phyloP scores from a whole-genome alignment of 129 eudicot genomes.

The Logfia minima region DNA sequence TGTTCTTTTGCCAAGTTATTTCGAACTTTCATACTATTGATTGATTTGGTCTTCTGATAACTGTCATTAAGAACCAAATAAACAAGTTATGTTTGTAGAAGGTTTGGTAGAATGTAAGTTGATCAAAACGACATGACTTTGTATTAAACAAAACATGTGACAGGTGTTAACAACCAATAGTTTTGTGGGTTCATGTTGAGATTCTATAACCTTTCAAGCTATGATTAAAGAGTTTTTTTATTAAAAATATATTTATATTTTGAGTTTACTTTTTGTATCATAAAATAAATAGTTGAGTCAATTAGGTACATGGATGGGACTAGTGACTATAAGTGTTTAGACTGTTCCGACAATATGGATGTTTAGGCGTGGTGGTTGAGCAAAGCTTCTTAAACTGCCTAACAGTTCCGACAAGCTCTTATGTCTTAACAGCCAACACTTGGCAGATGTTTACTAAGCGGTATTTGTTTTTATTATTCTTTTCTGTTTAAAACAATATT shows the following conservation, averaged over 20 bases:
- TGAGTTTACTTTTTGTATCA: neutral
- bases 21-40: neutral
- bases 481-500: too few species aligned
- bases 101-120: neutral
- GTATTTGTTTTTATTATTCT: too few species aligned
- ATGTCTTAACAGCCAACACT: neutral
- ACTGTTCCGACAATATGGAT: slow-evolving; percentile 24
- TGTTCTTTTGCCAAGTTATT: neutral
- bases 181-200: neutral
- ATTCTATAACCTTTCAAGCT: neutral
- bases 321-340: neutral
- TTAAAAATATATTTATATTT: too few species aligned
- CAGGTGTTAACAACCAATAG: neutral
- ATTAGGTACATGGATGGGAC: neutral
- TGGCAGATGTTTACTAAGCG: too few species aligned
- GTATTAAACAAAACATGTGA: neutral
- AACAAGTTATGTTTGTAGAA: neutral
- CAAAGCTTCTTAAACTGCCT: neutral
- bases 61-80: neutral
- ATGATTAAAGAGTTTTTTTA: neutral
- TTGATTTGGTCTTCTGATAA: neutral
- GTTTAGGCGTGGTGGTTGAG: neutral
- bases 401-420: slow-evolving; percentile 18
- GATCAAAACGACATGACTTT: neutral
- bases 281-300: neutral